Percentiles rank a stretch among this genome's conserved stretches.
phyloP scores from a whole-genome alignment of 192 early-diverging fungal genomes.

The Helicostylum pulchrum region DNA sequence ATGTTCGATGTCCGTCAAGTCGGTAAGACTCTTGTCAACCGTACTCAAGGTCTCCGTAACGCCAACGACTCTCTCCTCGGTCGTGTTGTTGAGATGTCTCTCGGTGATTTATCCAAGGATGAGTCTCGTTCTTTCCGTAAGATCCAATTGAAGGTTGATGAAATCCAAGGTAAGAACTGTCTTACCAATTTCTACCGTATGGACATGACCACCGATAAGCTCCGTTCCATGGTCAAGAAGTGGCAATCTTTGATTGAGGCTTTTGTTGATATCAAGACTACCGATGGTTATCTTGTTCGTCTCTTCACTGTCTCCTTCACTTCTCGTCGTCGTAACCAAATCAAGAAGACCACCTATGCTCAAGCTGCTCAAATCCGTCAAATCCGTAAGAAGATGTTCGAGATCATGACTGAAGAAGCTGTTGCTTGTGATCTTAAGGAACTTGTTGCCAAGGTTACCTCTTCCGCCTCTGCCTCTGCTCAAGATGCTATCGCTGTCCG shows the following conservation, averaged over 20 bases:
- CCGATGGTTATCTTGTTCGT: slow-evolving; percentile 98
- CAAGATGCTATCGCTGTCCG: slow-evolving; percentile 93
- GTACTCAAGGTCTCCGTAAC: slow-evolving; percentile 97
- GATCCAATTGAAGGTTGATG: slow-evolving; percentile 94
- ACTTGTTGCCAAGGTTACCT: slow-evolving; percentile 92
- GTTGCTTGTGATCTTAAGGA: slow-evolving; percentile 88
- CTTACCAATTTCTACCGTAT: slow-evolving; percentile 99
- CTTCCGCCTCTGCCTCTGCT: slow-evolving; percentile 42
- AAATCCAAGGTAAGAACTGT: slow-evolving; percentile 97
- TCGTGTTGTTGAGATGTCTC: slow-evolving; percentile 95
- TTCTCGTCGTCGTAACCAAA: slow-evolving; percentile 88
- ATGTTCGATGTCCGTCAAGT: slow-evolving; percentile 92
- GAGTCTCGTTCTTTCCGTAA: slow-evolving; percentile 96
- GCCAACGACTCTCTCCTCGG: slow-evolving; percentile 96
- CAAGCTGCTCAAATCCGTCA: slow-evolving; percentile 93
- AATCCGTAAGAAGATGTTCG: slow-evolving; percentile 99
- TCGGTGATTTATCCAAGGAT: slow-evolving; percentile 93
- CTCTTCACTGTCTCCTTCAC: slow-evolving; percentile 98
- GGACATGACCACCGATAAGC: slow-evolving; percentile 99
- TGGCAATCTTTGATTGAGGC: slow-evolving; percentile 99
- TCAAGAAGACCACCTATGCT: slow-evolving; percentile 98
- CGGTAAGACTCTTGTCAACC: slow-evolving; percentile 99
- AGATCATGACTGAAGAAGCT: slow-evolving; percentile 90
- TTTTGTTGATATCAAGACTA: slow-evolving; percentile 99
- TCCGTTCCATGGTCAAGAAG: slow-evolving; percentile 99